Evolutionary conservation across 257 asterid species (phyloP).

Genomic region (Scutellaria baicalensis): DNA sequence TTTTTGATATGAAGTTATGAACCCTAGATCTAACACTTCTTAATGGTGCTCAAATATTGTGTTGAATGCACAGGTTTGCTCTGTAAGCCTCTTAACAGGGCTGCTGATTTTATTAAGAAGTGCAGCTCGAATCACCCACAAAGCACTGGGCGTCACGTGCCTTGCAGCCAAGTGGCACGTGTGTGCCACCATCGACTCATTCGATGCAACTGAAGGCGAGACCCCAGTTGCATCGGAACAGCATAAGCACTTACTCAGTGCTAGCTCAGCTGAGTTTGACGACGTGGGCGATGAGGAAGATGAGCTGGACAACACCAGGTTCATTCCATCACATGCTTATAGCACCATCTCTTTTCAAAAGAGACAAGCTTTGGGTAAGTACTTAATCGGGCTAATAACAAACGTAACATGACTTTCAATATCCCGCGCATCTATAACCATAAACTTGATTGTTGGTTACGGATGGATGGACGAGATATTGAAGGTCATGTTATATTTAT

Average conservation of each 20-base stretch:
- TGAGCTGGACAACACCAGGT: constrained; percentile 65
- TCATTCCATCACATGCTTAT: constrained; percentile 54
- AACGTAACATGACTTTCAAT: too few relatives aligned
- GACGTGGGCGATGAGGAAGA: constrained; percentile 95
- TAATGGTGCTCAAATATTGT: background rate
- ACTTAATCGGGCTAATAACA: background rate
- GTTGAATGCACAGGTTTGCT: constrained; percentile 58
- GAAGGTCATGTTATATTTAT: too few relatives aligned
- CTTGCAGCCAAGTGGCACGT: constrained; percentile 98
- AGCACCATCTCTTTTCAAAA: constrained; percentile 91
- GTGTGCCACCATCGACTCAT: constrained; percentile 76
- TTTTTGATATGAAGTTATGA: too few relatives aligned
- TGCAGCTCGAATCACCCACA: constrained; percentile 87
- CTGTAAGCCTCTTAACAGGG: constrained; percentile 89
- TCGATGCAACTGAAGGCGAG: constrained; percentile 52
- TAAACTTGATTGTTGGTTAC: too few relatives aligned
- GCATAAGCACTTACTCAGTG: constrained; percentile 16
- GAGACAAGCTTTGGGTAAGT: constrained; percentile 86
- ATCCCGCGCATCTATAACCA: too few relatives aligned
- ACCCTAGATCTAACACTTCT: too few relatives aligned
- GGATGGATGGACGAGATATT: too few relatives aligned
- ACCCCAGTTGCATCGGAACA: constrained; percentile 32
- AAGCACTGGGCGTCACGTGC: constrained; percentile 78
- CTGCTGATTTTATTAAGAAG: constrained; percentile 71
- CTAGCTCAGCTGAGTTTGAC: constrained; percentile 42